Evolutionary conservation across 805 yeast genomes (phyloP).

Genomic region (Vanderwaltozyma verrucispora): DNA sequence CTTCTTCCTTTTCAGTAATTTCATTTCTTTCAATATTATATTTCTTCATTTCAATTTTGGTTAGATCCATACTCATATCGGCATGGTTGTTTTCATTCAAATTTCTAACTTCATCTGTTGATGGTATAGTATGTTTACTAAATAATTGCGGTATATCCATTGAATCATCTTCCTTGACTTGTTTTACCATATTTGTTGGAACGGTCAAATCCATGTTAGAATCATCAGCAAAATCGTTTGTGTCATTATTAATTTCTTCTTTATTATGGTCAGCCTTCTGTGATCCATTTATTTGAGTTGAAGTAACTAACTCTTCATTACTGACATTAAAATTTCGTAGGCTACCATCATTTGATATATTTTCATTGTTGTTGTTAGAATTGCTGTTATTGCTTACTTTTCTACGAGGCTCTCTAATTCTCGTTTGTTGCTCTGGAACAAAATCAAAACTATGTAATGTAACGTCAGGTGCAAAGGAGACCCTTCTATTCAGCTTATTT

Average conservation of each 20-base stretch:
- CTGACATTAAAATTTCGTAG: neutral
- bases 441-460: slow-evolving; percentile 49
- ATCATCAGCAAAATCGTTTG: neutral
- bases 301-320: slow-evolving; percentile 4
- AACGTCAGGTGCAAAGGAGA: slow-evolving; percentile 70
- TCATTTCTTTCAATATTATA: too few species aligned
- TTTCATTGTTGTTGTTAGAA: too few species aligned
- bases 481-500: slow-evolving; percentile 36
- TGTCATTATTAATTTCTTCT: neutral
- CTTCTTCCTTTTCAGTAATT: neutral
- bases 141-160: slow-evolving; percentile 19
- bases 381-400: slow-evolving; percentile 1
- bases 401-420: slow-evolving; percentile 15
- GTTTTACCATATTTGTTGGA: neutral
- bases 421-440: slow-evolving; percentile 17
- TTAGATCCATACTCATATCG: slow-evolving; percentile 11
- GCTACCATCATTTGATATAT: too few species aligned
- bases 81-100: too few species aligned
- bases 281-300: slow-evolving; percentile 4
- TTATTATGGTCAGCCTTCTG: neutral
- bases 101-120: neutral
- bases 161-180: slow-evolving; percentile 9
- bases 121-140: slow-evolving; percentile 9
- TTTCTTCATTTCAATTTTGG: slow-evolving; percentile 1
- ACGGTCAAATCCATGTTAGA: slow-evolving; percentile 5